These are phyloP conservation scores for Pholiota molesta DNA, from an alignment of 768 basidiomycete species.

Conservation along the genomic window DNA sequence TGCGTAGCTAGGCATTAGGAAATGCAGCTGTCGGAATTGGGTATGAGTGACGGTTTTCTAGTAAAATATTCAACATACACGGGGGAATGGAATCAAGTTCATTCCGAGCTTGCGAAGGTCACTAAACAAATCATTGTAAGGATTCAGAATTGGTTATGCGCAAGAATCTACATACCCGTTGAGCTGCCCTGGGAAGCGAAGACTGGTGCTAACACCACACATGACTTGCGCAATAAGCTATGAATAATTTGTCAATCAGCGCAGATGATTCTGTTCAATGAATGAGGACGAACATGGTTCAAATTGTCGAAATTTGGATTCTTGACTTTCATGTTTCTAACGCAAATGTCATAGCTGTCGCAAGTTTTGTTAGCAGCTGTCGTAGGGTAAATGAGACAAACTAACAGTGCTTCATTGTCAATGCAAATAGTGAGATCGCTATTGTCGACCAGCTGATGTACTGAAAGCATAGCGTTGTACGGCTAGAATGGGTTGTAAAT, in stretches of 20 bases:
- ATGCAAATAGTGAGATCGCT: constrained; percentile 83
- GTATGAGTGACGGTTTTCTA: background rate
- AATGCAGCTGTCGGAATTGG: constrained; percentile 70
- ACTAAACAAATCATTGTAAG: constrained; percentile 35
- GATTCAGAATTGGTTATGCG: background rate
- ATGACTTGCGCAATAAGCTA: constrained; percentile 87
- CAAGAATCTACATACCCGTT: constrained; percentile 62
- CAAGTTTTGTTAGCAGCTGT: background rate
- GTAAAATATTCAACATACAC: constrained; percentile 47
- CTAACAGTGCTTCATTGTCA: constrained; percentile 86
- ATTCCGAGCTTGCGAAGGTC: constrained; percentile 89
- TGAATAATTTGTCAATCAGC: constrained; percentile 1
- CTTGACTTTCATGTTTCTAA: constrained; percentile 65
- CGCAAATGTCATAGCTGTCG: constrained; percentile 71
- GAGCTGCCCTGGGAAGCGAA: constrained; percentile 92
- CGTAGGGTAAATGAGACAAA: constrained; percentile 8
- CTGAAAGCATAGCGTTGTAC: constrained; percentile 83
- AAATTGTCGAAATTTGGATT: constrained; percentile 66
- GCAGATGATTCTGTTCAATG: background rate
- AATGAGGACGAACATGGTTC: constrained; percentile 55
- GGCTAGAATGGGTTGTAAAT: constrained; percentile 58
- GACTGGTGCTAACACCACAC: constrained; percentile 91
- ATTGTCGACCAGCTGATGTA: constrained; percentile 90
- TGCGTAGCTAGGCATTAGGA: constrained; percentile 94
- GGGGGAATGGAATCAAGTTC: constrained; percentile 97